Base-by-base conservation (phyloP, 805 yeast genomes). In the Cyberlindnera maritima region DNA sequence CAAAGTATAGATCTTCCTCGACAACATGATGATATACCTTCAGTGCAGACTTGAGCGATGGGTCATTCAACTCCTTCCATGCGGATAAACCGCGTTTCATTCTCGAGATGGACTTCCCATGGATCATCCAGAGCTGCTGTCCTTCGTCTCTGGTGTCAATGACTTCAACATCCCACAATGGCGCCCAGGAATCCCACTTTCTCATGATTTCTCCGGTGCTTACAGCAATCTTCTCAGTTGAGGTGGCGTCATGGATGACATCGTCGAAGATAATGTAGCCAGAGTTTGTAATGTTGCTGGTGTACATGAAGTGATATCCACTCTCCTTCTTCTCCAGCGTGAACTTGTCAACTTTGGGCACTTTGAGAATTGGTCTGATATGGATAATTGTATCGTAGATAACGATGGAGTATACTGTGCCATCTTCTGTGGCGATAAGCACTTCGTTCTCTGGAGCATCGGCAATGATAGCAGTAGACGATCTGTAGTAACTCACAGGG, bases 121-220 rank as follows among this genome's bases (percentile, higher is more conserved):
- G 61, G 2, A 52, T 53, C 17, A 47, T 49, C 56, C 80, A 76
- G 1, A 75, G 47, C 43, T 76, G 79, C 43, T 73, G 70, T 6
- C 55, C 35, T 2, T 43, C 54, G 41, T 42, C 47, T 48, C 31
- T 54, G 31, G 35, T 48, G 9, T 50, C 68, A 1, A 72, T 59
- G 2, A 73, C 56, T 46, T 60, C 65, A 2, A 71, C 56, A 57
- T 76, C 80, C 17, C 71, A 48, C 1, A 76, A 43, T 0, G 81
- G 80, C 0, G 79, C 66, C 81, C 81, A 76, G 50, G 70, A 74
- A 32, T 63, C 65, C 57, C 66, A 70, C 44, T 64, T 70, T 2
- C 56, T 55, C 2, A 64, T 7, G 2, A 28, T 17, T 2, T 45
- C 44, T 7, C 53, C 46, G 9, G 28, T 36, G 3, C 44, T 36